phyloP scores from a whole-genome alignment of 257 asterid species.

The Solanum pennellii region DNA sequence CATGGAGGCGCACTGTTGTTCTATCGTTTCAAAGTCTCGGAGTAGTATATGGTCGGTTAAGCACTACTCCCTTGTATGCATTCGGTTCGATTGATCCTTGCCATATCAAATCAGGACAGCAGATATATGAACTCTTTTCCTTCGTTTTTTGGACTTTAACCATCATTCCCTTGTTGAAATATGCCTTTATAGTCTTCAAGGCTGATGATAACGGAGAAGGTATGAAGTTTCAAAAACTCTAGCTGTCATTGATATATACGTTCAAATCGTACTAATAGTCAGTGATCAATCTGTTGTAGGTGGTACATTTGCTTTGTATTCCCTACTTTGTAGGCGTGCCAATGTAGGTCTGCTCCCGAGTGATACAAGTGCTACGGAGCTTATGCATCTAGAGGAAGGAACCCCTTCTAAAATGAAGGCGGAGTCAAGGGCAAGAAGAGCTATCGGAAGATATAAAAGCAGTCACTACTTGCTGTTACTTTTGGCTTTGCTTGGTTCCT shows the following conservation, averaged over 20 bases:
- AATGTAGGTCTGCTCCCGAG: slow-evolving; percentile 78
- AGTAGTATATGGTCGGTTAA: slow-evolving; percentile 76
- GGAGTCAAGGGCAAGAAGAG: slow-evolving; percentile 59
- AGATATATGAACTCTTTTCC: slow-evolving; percentile 69
- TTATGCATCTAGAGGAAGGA: slow-evolving; percentile 38
- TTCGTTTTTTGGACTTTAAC: slow-evolving; percentile 85
- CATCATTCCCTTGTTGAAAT: slow-evolving; percentile 71
- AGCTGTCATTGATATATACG: background rate
- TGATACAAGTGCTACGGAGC: slow-evolving; percentile 33
- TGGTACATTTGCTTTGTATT: slow-evolving; percentile 85
- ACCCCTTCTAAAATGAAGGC: slow-evolving; percentile 22
- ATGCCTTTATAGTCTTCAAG: slow-evolving; percentile 53
- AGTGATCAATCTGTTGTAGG: slow-evolving; percentile 42
- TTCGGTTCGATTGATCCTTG: slow-evolving; percentile 52
- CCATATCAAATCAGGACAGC: slow-evolving; percentile 41
- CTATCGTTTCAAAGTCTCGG: slow-evolving; percentile 93
- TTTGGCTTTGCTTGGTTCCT: slow-evolving; percentile 82
- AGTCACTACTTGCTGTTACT: slow-evolving; percentile 56
- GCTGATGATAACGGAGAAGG: slow-evolving; percentile 95
- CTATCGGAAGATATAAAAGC: slow-evolving; percentile 56
- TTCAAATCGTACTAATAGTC: background rate
- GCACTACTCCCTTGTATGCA: slow-evolving; percentile 84
- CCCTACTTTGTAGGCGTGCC: slow-evolving; percentile 75
- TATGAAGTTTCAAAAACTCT: slow-evolving; percentile 5
- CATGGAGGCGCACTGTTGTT: slow-evolving; percentile 48